Evolutionary conservation across 495 filamentous ascomycete species (phyloP).

Genomic region (Staphylotrichum longicolle): DNA sequence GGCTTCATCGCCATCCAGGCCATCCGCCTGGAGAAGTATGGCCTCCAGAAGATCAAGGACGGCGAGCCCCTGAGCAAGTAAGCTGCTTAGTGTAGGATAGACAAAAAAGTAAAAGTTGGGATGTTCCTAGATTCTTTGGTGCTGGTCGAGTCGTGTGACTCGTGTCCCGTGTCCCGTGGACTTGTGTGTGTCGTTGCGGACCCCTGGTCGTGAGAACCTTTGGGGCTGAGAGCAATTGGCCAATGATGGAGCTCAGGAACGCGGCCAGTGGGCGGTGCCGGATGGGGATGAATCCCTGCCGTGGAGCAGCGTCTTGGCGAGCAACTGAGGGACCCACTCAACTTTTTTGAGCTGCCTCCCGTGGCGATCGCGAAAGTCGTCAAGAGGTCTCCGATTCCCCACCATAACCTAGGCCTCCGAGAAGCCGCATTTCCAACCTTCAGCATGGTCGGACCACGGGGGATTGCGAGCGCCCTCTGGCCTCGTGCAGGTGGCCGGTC

Average conservation of each 20-base stretch:
- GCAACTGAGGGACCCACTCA: conserved; percentile 1
- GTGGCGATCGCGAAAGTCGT: not conserved
- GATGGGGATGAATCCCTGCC: not conserved
- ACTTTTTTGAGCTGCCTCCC: conserved; percentile 10
- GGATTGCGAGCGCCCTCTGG: conserved; percentile 17
- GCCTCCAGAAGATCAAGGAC: conserved; percentile 62
- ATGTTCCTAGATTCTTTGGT: no score
- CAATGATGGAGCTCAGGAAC: conserved; percentile 5
- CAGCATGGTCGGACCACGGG: conserved; percentile 25
- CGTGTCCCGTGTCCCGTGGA: not conserved
- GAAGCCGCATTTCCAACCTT: not conserved
- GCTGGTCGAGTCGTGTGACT: not conserved
- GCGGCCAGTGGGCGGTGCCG: conserved; percentile 2
- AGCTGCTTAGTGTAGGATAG: conserved; percentile 1
- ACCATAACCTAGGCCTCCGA: conserved; percentile 3
- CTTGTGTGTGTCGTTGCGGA: no score
- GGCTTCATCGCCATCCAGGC: conserved; percentile 78
- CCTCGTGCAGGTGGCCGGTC: conserved; percentile 11
- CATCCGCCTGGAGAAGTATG: conserved; percentile 90
- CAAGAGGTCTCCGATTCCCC: conserved; percentile 16
- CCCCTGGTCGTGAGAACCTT: conserved; percentile 1
- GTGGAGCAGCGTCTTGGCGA: not conserved
- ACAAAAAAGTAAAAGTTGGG: conserved; percentile 2
- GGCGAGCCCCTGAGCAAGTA: conserved; percentile 49
- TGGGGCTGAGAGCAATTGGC: conserved; percentile 8